phyloP scores from a whole-genome alignment of 495 filamentous ascomycete species.

The Baudoinia panamericana region DNA sequence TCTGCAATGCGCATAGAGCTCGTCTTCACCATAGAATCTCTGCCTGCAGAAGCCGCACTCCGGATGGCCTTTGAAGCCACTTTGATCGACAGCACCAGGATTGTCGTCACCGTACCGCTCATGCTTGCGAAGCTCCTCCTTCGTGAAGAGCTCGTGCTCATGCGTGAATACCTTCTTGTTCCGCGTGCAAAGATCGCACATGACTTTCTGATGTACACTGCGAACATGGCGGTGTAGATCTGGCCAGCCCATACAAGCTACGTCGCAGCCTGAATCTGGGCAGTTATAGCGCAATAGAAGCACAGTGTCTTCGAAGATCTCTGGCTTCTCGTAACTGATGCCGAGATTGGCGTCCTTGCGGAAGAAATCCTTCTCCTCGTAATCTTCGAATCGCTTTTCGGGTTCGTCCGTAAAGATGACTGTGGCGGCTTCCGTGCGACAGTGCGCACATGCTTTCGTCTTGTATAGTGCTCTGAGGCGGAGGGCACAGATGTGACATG shows the following conservation, averaged over 20 bases:
- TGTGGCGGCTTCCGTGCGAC: slow-evolving; percentile 67
- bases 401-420: slow-evolving; percentile 86
- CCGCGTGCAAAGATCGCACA: slow-evolving; percentile 89
- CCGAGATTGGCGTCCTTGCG: slow-evolving; percentile 70
- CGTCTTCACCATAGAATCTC: slow-evolving; percentile 91
- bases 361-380: slow-evolving; percentile 54
- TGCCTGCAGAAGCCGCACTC: slow-evolving; percentile 85
- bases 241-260: slow-evolving; percentile 82
- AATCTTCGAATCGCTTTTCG: slow-evolving; percentile 71
- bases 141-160: slow-evolving; percentile 87
- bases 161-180: slow-evolving; percentile 98
- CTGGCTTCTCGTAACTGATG: slow-evolving; percentile 73
- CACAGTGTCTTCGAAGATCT: slow-evolving; percentile 77
- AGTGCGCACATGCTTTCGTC: slow-evolving; percentile 87
- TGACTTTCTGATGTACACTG: slow-evolving; percentile 63
- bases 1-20: slow-evolving; percentile 83
- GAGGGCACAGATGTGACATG: slow-evolving; percentile 89
- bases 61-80: slow-evolving; percentile 90
- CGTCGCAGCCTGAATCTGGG: slow-evolving; percentile 70
- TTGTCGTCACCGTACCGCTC: slow-evolving; percentile 84
- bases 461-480: slow-evolving; percentile 87
- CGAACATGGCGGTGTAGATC: slow-evolving; percentile 88
- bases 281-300: slow-evolving; percentile 92
- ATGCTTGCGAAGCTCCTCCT: slow-evolving; percentile 67
- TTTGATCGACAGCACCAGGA: slow-evolving; percentile 82